Evolutionary conservation across 2,329 filamentous ascomycete species (phyloP), one percentile per base, ranked within the genome.

Genomic region (Ophiocordyceps robertsii): DNA sequence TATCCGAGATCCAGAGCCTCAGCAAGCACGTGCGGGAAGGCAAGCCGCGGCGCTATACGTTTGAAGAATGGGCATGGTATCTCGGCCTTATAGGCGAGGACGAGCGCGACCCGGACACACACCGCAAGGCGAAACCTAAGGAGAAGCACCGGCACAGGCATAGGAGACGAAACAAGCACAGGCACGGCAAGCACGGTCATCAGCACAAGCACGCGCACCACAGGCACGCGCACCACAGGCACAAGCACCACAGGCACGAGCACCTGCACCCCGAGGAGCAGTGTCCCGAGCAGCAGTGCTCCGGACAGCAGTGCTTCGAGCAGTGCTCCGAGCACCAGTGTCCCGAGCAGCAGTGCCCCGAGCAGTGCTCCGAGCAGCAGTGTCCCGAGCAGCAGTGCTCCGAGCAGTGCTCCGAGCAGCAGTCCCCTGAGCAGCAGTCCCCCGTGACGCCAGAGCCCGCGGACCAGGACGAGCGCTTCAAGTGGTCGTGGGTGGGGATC

Each of bases 31-130:
- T 92, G 54, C 64, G 84, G 30, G 72, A 74, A 16, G 59, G 66
- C 37, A 60, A 69, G 5, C 70, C 74, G 2, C 79, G 78, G 43
- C 72, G 70, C 42, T 95, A 95, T 57, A 70, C 67, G 0, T 95
- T 88, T 48, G 78, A 88, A 50, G 82, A 94, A 56, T 94, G 88
- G 89, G 82, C 83, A 0, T 84, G 85, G 66, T 92, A 86, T 51
- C 80, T 89, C 8, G 74, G 76, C 19, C 69, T 95, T 29, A 84
- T 94, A n/a, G 76, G 76, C 38, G 75, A 80, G 53, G 74, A 80
- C 54, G 75, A 80, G 53, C 62, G 60, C 43, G 65, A 65, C 48
- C 61, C 71, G 2, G 58, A 63, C 6, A 70, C 61, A 16, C 76
- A 80, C 52, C 57, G 66, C n/a, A 66, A 62, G 44, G 60, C 60